Base-by-base conservation (phyloP, 805 yeast species). In the Kodamaea hsintzibuensis region DNA sequence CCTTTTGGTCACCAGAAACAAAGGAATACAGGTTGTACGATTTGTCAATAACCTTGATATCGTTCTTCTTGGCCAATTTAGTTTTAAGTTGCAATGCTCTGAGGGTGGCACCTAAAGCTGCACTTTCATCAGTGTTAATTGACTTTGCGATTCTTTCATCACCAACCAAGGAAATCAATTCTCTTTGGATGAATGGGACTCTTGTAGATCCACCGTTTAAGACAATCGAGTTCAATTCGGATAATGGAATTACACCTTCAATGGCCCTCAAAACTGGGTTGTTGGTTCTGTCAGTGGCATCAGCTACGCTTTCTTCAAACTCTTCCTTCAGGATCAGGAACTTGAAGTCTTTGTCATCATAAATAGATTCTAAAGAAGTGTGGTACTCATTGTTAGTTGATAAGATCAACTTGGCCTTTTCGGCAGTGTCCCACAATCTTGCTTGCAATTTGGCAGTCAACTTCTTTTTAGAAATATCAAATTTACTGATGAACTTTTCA, bases 81-180 rank as follows among this genome's bases (percentile, higher is more conserved):
- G 91, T 83, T 39, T 90, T 74, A 47, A 83, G 78, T 51, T 67
- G 68, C 42, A 91, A 87, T 17, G 95, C 98, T 59, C 91, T 81
- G 39, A 88, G 74, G n/a, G 97, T 84, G 1, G 96, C 83, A 49
- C 99, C 99, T 62, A 89, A 78, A 12, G 90, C 97, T 50, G 90
- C 90, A 45, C 98, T 85, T 73, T 95, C 99, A 70, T 95, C 99
- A 0, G 99, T 95, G 69, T 95, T 95, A 45, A 95, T 96, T 50
- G 86, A 89, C 68, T 86, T 91, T 18, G 96, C 79, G 40, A 92
- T 76, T 56, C 65, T 73, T 2, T 82, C 86, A 16, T 82, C 82
- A 0, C 87, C 90, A 42, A 86, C 72, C 44, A 84, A 73, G 1
- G 80, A 66, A 1, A 67, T 57, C 55, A 90, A 72, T 51, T 79